Evolutionary conservation across 345 rosid genomes (phyloP).

Genomic region (Corchorus capsularis): DNA sequence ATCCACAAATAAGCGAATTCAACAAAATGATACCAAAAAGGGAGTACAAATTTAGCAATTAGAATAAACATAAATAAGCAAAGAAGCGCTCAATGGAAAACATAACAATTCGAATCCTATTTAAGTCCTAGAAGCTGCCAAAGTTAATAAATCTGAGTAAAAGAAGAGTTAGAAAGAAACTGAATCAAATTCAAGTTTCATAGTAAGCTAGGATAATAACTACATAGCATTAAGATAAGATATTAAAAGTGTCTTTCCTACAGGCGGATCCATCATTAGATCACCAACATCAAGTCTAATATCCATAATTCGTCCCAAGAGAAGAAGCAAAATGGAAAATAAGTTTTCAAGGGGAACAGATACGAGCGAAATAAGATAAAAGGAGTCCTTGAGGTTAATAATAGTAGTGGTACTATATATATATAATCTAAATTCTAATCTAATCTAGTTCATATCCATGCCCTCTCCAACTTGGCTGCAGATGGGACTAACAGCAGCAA

Average conservation of each 20-base stretch:
- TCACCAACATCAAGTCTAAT: constrained; percentile 50
- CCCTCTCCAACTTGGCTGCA: constrained; percentile 95
- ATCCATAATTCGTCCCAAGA: constrained; percentile 46
- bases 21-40: constrained; percentile 5
- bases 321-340: constrained; percentile 28
- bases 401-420: constrained; percentile 3
- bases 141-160: constrained; percentile 5
- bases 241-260: constrained; percentile 49
- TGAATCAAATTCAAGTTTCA: constrained; percentile 23
- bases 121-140: constrained; percentile 15
- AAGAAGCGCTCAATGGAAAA: neutral
- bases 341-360: constrained; percentile 33
- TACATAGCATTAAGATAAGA: constrained; percentile 47
- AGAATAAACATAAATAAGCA: constrained; percentile 10
- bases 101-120: constrained; percentile 16
- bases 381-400: constrained; percentile 29
- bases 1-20: constrained; percentile 8
- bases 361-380: constrained; percentile 25
- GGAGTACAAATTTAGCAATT: neutral
- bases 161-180: constrained; percentile 29
- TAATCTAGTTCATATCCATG: constrained; percentile 89
- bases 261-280: constrained; percentile 47
- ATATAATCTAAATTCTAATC: neutral
- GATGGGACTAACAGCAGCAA: constrained; percentile 83
- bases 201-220: constrained; percentile 32